Percentiles rank a stretch among this genome's conserved stretches.
phyloP scores from a whole-genome alignment of 148 eudicot species.

The Nepenthes mirabilis region DNA sequence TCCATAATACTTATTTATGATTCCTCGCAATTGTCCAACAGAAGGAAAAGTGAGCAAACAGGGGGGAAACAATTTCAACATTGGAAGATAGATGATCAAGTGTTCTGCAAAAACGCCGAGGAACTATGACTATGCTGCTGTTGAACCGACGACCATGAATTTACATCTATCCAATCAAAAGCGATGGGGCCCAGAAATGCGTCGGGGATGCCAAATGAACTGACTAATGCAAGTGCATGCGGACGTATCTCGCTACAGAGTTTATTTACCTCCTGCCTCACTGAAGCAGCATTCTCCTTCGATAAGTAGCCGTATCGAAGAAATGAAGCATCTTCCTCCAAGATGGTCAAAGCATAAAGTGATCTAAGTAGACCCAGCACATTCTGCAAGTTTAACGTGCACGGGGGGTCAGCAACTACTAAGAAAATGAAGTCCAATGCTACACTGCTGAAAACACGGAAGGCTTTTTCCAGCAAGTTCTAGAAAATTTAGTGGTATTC shows the following conservation, averaged over 20 bases:
- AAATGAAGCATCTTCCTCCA: slow-evolving; percentile 89
- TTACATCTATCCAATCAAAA: slow-evolving; percentile 65
- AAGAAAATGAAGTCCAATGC: background rate
- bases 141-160: slow-evolving; percentile 43
- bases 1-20: no score
- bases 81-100: background rate
- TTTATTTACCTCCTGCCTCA: slow-evolving; percentile 65
- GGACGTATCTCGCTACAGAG: slow-evolving; percentile 84
- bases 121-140: slow-evolving; percentile 1
- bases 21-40: no score
- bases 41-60: no score
- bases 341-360: slow-evolving; percentile 44
- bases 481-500: no score
- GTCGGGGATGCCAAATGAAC: slow-evolving; percentile 66
- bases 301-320: slow-evolving; percentile 78
- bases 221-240: slow-evolving; percentile 63
- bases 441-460: background rate
- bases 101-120: background rate
- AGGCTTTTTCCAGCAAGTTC: no score
- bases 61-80: background rate
- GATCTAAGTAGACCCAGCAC: slow-evolving; percentile 54
- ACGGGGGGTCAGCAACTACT: background rate
- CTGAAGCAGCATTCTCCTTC: slow-evolving; percentile 45
- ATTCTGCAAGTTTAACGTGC: slow-evolving; percentile 34
- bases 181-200: slow-evolving; percentile 63